Conservation (phyloP, 2,329 filamentous ascomycete genomes). For the Hypoxylon sp. region DNA sequence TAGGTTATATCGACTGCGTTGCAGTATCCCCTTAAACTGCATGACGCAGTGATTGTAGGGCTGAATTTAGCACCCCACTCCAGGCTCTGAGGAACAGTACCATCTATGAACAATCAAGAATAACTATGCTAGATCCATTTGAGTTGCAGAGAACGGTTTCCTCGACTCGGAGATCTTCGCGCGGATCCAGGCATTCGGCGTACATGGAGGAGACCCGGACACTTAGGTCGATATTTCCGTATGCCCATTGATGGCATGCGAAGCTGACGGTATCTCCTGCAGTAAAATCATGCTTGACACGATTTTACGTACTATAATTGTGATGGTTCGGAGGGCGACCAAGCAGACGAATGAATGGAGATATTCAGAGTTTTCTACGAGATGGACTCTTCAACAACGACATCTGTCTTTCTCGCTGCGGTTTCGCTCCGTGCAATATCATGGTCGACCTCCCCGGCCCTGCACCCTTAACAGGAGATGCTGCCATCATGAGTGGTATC, state of each 20-base stretch:
- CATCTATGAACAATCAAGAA: conserved; percentile 1
- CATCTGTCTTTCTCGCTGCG: background rate
- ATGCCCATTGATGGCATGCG: background rate
- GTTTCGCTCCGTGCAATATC: background rate
- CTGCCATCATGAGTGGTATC: background rate
- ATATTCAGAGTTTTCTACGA: background rate
- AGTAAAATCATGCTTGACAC: background rate
- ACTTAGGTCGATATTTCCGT: background rate
- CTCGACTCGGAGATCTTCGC: background rate
- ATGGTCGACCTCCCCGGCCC: background rate
- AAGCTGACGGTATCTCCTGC: background rate
- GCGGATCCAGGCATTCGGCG: background rate
- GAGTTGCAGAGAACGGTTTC: background rate
- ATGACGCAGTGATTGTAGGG: no score
- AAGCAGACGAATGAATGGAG: background rate
- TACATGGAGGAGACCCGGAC: background rate
- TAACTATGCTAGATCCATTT: background rate
- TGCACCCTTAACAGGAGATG: background rate
- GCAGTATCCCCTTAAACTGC: no score
- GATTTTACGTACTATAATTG: background rate
- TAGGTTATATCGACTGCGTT: no score
- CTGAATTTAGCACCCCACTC: background rate
- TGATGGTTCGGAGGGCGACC: background rate
- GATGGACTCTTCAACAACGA: background rate
- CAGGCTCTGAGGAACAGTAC: background rate